A percentile compares a stretch with the other conserved stretches of the same genome.
phyloP scores from a whole-genome alignment of 2,329 filamentous ascomycete genomes.

The Fusarium acutatum region DNA sequence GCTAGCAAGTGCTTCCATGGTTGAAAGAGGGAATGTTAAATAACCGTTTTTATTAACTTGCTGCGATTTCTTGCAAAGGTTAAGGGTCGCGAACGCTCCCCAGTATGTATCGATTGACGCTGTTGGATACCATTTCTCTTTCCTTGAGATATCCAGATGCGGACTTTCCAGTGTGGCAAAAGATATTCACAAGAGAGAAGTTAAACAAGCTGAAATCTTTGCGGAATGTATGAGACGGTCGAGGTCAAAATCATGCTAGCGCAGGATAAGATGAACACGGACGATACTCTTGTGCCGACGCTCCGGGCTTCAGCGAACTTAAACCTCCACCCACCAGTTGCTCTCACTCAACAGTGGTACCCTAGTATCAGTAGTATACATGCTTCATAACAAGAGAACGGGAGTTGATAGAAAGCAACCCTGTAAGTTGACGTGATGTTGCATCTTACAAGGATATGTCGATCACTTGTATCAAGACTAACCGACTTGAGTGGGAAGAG shows the following conservation, averaged over 20 bases:
- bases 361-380: neutral
- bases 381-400: neutral
- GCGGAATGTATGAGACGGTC: neutral
- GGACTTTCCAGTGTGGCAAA: neutral
- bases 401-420: neutral
- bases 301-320: neutral
- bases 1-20: neutral
- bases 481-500: neutral
- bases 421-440: neutral
- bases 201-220: too few species aligned
- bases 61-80: neutral
- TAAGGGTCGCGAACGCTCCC: neutral
- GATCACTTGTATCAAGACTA: neutral
- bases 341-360: neutral
- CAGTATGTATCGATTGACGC: neutral
- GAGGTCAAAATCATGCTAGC: neutral
- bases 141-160: neutral
- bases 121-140: neutral
- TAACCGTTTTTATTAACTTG: neutral
- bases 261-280: neutral
- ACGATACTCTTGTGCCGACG: neutral
- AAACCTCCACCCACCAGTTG: neutral
- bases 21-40: neutral
- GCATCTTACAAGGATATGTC: neutral
- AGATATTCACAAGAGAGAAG: neutral